Percentiles rank a stretch among this genome's conserved stretches.
Conservation (phyloP, 768 basidiomycete species). For the Naganishia vaughanmartiniae region DNA sequence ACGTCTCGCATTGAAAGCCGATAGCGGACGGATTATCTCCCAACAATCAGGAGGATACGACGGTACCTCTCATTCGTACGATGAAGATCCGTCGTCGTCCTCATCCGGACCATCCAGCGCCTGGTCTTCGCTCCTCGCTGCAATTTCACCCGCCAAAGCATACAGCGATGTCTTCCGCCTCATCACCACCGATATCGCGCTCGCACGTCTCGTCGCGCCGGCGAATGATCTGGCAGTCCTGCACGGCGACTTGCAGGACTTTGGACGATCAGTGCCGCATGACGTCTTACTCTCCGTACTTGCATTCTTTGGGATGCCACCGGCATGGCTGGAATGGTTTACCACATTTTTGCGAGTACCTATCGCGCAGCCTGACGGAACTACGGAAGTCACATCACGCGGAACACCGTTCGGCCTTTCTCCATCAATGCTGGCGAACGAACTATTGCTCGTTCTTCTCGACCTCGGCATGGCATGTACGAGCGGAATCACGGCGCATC, state of each 20-base stretch:
- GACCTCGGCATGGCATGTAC: slow-evolving; percentile 21
- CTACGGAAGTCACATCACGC: neutral
- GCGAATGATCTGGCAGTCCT: slow-evolving; percentile 15
- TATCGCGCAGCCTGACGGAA: slow-evolving; percentile 1
- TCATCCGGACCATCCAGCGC: neutral
- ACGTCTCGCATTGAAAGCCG: neutral
- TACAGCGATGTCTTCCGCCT: slow-evolving; percentile 25
- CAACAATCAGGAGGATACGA: neutral
- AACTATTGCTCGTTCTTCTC: slow-evolving; percentile 22
- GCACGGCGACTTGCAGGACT: slow-evolving; percentile 27
- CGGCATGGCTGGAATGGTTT: slow-evolving; percentile 19
- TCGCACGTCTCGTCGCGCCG: slow-evolving; percentile 13
- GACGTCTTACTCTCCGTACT: slow-evolving; percentile 18
- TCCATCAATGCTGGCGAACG: slow-evolving; percentile 19
- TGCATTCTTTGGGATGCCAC: slow-evolving; percentile 21
- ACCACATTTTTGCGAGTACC: slow-evolving; percentile 12
- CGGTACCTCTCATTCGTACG: neutral
- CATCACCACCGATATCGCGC: slow-evolving; percentile 21
- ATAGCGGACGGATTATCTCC: neutral
- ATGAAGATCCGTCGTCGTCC: neutral
- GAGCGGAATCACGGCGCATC: slow-evolving; percentile 16
- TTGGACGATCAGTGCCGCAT: slow-evolving; percentile 19
- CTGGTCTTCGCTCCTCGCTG: neutral
- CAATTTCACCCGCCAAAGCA: slow-evolving; percentile 13
- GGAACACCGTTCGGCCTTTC: slow-evolving; percentile 25